These are phyloP conservation scores for Fusarium incarnatum DNA, from an alignment of 2,329 filamentous ascomycete genomes.

Conservation along the genomic window DNA sequence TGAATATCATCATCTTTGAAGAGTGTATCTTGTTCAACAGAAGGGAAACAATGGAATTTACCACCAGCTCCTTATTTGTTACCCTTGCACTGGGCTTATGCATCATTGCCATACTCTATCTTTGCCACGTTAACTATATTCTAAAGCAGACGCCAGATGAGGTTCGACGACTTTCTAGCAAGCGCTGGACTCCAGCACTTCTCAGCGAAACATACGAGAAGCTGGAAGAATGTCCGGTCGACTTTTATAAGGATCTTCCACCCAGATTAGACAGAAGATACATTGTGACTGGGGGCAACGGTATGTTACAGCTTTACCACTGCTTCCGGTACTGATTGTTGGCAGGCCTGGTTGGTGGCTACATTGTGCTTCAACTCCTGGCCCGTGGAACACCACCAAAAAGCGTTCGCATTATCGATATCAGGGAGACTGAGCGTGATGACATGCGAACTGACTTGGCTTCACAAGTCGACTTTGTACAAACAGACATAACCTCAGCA, in stretches of 20 bases:
- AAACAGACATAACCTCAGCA: constrained; percentile 10
- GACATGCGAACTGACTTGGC: constrained; percentile 3
- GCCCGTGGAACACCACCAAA: constrained; percentile 6
- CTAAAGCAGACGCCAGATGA: neutral
- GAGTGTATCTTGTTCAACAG: neutral
- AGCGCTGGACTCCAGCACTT: neutral
- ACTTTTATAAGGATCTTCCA: neutral
- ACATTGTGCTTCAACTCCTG: constrained; percentile 14
- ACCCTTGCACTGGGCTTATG: neutral
- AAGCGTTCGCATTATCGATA: constrained; percentile 7
- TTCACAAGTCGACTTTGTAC: neutral
- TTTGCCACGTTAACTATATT: neutral
- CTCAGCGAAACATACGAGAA: neutral
- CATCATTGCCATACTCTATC: neutral
- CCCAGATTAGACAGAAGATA: constrained; percentile 6
- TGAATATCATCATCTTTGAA: neutral
- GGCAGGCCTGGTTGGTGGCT: constrained; percentile 12
- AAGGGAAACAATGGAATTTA: neutral
- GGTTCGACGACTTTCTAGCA: neutral
- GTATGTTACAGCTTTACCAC: neutral
- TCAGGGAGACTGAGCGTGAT: constrained; percentile 8
- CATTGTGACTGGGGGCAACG: constrained; percentile 14
- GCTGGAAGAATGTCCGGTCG: neutral
- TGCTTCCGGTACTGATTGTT: no score
- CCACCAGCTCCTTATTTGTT: accelerated